A percentile compares a stretch with the other conserved stretches of the same genome.
phyloP scores from a whole-genome alignment of 1,284 basidiomycete genomes.

The Ceratobasidium sp. region DNA sequence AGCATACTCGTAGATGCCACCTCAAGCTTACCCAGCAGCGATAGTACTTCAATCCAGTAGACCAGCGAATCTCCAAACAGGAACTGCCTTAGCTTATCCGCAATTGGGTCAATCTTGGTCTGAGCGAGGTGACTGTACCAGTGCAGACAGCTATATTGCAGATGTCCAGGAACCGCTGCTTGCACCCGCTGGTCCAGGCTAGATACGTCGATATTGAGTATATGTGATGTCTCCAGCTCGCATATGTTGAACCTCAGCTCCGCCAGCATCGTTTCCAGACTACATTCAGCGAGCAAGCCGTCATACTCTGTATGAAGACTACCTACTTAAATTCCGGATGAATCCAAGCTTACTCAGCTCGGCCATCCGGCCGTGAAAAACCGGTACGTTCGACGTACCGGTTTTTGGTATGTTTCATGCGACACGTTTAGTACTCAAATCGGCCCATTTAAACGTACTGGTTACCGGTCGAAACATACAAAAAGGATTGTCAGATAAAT shows the following conservation, averaged over 20 bases:
- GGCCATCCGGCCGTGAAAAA: too few relatives aligned
- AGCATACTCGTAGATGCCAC: too few relatives aligned
- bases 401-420: not conserved
- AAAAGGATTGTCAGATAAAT: not conserved
- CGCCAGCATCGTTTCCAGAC: conserved; percentile 4
- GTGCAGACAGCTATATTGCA: conserved; percentile 17
- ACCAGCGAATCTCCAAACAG: too few relatives aligned
- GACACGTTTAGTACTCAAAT: not conserved
- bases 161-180: not conserved
- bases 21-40: too few relatives aligned
- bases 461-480: not conserved
- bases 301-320: not conserved
- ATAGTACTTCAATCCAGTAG: too few relatives aligned
- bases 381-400: not conserved
- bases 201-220: conserved; percentile 16
- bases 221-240: not conserved
- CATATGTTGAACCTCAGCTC: conserved; percentile 28
- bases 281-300: not conserved
- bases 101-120: too few relatives aligned
- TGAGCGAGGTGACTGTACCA: conserved; percentile 12
- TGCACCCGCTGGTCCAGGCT: not conserved
- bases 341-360: too few relatives aligned
- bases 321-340: too few relatives aligned
- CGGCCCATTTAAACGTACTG: conserved; percentile 13
- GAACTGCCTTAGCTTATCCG: too few relatives aligned